phyloP scores from a whole-genome alignment of 2,329 filamentous ascomycete genomes.

The Hirsutella minnesotensis region DNA sequence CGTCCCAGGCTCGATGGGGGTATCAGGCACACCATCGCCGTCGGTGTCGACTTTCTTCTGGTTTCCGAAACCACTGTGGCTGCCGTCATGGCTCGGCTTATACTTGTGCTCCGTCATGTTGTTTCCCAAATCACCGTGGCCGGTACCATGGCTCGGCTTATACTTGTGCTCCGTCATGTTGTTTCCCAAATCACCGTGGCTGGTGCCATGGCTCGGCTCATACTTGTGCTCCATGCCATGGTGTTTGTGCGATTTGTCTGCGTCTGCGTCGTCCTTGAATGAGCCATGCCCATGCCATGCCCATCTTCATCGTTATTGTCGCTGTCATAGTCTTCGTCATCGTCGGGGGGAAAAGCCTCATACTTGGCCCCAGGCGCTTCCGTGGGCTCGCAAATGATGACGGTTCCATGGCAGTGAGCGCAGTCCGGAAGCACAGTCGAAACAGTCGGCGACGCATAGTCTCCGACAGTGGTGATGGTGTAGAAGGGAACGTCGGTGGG shows the following conservation, averaged over 20 bases:
- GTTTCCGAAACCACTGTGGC: too few species aligned
- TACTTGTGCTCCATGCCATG: too few species aligned
- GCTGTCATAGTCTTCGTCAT: not conserved
- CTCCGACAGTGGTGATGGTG: conserved; percentile 10
- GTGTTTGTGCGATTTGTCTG: too few species aligned
- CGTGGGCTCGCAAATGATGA: conserved; percentile 13
- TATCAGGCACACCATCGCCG: not conserved
- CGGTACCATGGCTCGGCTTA: too few species aligned
- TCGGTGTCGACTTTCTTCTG: not conserved
- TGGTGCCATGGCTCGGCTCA: too few species aligned
- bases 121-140: too few species aligned
- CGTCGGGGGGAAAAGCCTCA: not conserved
- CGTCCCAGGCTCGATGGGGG: not conserved
- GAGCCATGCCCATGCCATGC: too few species aligned
- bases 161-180: too few species aligned
- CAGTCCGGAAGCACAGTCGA: conserved; percentile 10
- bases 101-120: too few species aligned
- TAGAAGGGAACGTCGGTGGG: conserved; percentile 12
- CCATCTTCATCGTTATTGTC: not conserved
- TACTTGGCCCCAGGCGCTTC: not conserved
- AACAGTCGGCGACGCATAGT: conserved; percentile 8
- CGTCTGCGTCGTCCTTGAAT: too few species aligned
- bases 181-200: too few species aligned
- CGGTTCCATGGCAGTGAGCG: conserved; percentile 11
- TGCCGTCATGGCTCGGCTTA: too few species aligned